Evolutionary conservation across 2,329 filamentous ascomycete genomes (phyloP), one percentile per base, ranked within the genome.

Genomic region (Paracoccidioides lutzii): DNA sequence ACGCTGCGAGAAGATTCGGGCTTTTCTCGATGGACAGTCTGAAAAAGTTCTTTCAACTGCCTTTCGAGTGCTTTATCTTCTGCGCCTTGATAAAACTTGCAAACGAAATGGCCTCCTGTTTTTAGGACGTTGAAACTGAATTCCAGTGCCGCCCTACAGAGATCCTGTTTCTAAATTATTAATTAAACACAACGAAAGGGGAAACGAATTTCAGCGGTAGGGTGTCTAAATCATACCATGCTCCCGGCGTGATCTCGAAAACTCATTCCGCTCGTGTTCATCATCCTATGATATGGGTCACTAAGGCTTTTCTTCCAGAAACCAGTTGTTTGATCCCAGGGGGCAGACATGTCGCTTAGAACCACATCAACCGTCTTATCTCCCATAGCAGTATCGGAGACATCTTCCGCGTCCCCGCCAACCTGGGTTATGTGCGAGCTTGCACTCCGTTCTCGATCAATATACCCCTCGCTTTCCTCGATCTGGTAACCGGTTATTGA

Each of bases 331-430:
- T 88, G 87, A 65, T 83, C 78, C 90, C 90, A 96, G 85, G 93
- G 90, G 79, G 80, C 91, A 82, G 84, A 98, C 93, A 98, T 98
- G 81, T 98, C 93, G 82, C 89, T 95, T 69, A 98, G 77, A 69
- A 98, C 88, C 67, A 98, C 82, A 74, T 97, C 88, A 61, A 96
- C 90, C 66, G 81, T 81, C 66, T 79, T 78, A 50, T 61, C 57
- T 51, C 33, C 55, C 48, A 33, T 56, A 33, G 22, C 52, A 22
- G 28, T 28, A 52, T 51, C 42, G 37, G 55, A 35, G 41, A 54
- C 55, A 42, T 55, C 46, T 38, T 70, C 62, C 52, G 74, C 71
- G 10, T 68, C 64, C 59, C 55, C 63, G 58, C 45, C 44, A 30
- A 33, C 44, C 28, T 46, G 35, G 15, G 5, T 63, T 54, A 63